Percentiles rank a stretch among this genome's conserved stretches.
These are phyloP conservation scores for Perkinsus marinus DNA, from an alignment of 169 alveolate species.

Conservation along the genomic window DNA sequence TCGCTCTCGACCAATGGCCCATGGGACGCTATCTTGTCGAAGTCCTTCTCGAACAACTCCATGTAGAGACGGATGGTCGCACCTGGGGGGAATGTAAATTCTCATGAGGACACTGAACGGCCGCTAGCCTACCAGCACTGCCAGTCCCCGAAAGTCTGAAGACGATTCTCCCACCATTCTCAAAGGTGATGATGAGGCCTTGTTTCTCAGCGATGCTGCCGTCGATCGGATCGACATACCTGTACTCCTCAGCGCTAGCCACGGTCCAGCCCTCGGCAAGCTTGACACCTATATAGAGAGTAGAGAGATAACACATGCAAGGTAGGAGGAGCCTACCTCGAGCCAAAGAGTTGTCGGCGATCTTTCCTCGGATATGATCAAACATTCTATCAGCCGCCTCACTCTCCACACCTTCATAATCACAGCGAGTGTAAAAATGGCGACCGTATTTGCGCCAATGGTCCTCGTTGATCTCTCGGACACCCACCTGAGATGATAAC, in stretches of 20 bases:
- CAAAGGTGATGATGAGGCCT: constrained; percentile 70
- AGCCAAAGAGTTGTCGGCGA: not conserved
- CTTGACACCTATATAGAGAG: not conserved
- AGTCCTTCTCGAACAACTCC: constrained; percentile 56
- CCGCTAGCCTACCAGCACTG: not conserved
- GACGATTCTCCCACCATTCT: constrained; percentile 66
- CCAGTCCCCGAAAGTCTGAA: constrained; percentile 66
- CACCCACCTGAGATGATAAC: constrained; percentile 36
- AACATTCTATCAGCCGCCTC: constrained; percentile 65
- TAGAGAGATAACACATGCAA: not conserved
- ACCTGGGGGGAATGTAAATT: constrained; percentile 29
- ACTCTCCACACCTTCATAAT: constrained; percentile 61
- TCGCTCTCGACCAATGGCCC: constrained; percentile 5
- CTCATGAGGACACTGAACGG: not conserved
- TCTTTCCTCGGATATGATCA: constrained; percentile 20
- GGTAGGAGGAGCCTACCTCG: not conserved
- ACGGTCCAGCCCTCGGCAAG: constrained; percentile 13
- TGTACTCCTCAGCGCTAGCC: not conserved
- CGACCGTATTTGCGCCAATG: constrained; percentile 82
- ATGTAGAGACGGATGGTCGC: constrained; percentile 84
- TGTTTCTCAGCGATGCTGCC: constrained; percentile 71
- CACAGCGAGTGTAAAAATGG: constrained; percentile 78
- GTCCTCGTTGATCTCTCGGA: constrained; percentile 65
- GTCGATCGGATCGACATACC: constrained; percentile 77
- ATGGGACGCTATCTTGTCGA: not conserved